Percentiles rank a stretch among this genome's conserved stretches.
phyloP scores from a whole-genome alignment of 139 green algal species.

The Coelastrella sp. region DNA sequence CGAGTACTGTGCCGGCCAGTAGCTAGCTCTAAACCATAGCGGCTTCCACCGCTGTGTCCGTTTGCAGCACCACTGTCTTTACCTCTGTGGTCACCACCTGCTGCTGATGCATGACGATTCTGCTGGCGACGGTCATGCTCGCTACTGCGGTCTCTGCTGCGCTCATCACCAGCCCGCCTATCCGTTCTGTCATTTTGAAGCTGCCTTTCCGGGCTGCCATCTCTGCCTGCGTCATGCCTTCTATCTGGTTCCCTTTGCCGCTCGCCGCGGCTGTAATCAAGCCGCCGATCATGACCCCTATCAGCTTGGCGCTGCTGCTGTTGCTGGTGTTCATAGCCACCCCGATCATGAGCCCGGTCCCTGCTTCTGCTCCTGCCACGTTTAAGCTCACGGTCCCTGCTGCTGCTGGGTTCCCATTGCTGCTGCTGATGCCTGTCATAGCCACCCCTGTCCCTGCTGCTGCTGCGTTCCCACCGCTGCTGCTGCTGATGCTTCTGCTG shows the following conservation, averaged over 20 bases:
- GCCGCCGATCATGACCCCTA: no score
- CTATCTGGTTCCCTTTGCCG: no score
- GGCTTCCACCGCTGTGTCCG: no score
- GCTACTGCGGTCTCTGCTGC: conserved; percentile 1
- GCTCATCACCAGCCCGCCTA: background rate
- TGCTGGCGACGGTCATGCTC: background rate
- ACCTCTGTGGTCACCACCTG: no score
- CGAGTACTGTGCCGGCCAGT: background rate
- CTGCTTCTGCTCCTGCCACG: conserved; percentile 37
- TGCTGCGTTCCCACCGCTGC: conserved; percentile 28
- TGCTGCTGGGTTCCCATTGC: background rate
- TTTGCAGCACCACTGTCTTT: no score
- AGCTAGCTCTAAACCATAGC: conserved; percentile 10
- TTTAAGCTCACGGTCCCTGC: background rate
- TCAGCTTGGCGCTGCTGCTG: conserved; percentile 29
- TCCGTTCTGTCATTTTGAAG: background rate
- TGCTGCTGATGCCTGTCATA: conserved; percentile 5
- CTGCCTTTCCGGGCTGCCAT: conserved; percentile 16
- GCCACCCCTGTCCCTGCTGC: background rate
- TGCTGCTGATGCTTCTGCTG: background rate
- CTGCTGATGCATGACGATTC: no score
- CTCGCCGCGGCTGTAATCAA: no score
- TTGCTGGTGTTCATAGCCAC: background rate
- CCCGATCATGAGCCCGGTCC: background rate
- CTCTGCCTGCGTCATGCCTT: background rate